These are phyloP conservation scores for Urostyla sp. DNA, from an alignment of 73 alveolate genomes.

Conservation along the genomic window DNA sequence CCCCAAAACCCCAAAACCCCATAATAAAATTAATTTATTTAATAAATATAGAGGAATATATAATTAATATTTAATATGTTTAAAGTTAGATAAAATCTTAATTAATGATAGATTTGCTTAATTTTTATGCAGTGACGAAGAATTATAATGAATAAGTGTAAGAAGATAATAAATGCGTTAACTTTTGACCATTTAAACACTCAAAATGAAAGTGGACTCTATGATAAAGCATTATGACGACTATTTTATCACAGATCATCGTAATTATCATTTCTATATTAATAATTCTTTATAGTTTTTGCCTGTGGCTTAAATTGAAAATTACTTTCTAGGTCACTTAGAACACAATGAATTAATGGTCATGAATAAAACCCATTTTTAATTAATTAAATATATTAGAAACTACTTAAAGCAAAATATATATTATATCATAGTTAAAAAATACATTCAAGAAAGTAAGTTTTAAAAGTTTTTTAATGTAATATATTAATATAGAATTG, in stretches of 20 bases:
- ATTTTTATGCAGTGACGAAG: slow-evolving; percentile 74
- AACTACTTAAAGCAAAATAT: slow-evolving; percentile 78
- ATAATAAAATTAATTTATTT: no score
- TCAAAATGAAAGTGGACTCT: slow-evolving; percentile 76
- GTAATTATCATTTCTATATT: background rate
- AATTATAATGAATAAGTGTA: slow-evolving; percentile 71
- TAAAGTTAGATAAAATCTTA: slow-evolving; percentile 50
- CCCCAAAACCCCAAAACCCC: no score
- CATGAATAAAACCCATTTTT: slow-evolving; percentile 86
- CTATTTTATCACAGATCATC: slow-evolving; percentile 60
- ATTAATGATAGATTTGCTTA: slow-evolving; percentile 55
- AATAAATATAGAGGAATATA: no score
- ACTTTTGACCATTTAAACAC: slow-evolving; percentile 77
- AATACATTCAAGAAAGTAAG: slow-evolving; percentile 57
- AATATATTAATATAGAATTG: slow-evolving; percentile 4
- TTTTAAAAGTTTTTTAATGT: no score
- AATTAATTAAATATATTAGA: slow-evolving; percentile 69
- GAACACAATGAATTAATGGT: slow-evolving; percentile 81
- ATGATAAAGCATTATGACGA: slow-evolving; percentile 85
- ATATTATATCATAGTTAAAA: slow-evolving; percentile 68
- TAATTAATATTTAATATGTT: slow-evolving; percentile 6
- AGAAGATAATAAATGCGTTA: slow-evolving; percentile 71
- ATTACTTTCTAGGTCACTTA: slow-evolving; percentile 83
- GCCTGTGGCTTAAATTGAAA: slow-evolving; percentile 78
- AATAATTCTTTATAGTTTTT: slow-evolving; percentile 63